Evolutionary conservation across 2,329 filamentous ascomycete genomes (phyloP), one percentile per base, ranked within the genome.

Genomic region (Coniochaeta sp.): DNA sequence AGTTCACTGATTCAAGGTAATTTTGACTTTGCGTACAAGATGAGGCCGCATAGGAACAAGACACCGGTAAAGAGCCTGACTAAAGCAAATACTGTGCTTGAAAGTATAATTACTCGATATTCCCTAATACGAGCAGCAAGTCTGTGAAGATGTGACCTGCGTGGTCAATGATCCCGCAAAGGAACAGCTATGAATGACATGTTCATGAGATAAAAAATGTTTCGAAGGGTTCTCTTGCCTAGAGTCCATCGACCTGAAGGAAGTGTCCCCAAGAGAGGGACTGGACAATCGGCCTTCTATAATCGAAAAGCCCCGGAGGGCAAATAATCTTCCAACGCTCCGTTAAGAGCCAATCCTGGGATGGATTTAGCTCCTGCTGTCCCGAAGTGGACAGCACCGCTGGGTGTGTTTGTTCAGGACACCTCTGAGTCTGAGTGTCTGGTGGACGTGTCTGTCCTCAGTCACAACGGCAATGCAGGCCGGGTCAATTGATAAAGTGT

Each of bases 291-390:
- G 68, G 74, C 73, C 74, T 76, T 76, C 74, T 74, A 63, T 67
- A 64, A 60, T 68, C 70, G 71, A 70, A 64, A 55, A 64, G 62
- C 67, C 66, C 64, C 28, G 61, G 62, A 65, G 62, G 66, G 66
- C 63, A 63, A 38, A 59, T 78, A 66, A 77, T 89, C 79, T 91
- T 72, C 89, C 88, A 90, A 89, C 86, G 88, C 85, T 91, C 88
- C 89, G 88, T 91, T 90, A 88, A 88, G 87, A 80, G 77, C 82
- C 79, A 77, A 81, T 84, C 83, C 84, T 88, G 80, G 78, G 82
- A 71, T 81, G 79, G 86, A 83, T 80, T 38, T 22, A 83, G 85
- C 79, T 82, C 88, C 83, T 88, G 88, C 88, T 83, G 81, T 81
- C 88, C 83, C 66, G 80, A 83, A 57, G 54, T 57, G 82, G 85